Evolutionary conservation across 257 asterid species (phyloP).

Genomic region (Osmanthus fragrans): DNA sequence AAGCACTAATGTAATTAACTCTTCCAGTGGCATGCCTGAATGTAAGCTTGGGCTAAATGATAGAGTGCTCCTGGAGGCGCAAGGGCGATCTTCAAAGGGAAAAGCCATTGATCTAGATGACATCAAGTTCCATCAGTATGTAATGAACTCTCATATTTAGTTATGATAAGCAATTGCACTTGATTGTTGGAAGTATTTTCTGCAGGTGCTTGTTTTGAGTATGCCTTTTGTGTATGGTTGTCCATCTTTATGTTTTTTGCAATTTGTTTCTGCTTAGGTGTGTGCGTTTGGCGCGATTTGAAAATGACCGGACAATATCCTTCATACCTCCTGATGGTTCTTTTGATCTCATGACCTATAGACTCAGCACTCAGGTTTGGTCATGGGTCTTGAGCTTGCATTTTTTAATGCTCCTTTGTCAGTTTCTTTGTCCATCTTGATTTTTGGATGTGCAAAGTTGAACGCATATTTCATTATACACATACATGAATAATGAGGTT

Average conservation of each 20-base stretch:
- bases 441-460: not conserved
- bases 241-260: not conserved
- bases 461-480: not conserved
- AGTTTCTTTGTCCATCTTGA: not conserved
- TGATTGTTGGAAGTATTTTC: not conserved
- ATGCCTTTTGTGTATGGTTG: not conserved
- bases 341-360: slow-evolving; percentile 61
- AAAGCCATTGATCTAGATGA: slow-evolving; percentile 59
- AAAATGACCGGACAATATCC: slow-evolving; percentile 53
- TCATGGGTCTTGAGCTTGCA: slow-evolving; percentile 6
- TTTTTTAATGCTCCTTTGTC: not conserved
- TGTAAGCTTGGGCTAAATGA: slow-evolving; percentile 58
- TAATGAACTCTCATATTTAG: not conserved
- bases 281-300: slow-evolving; percentile 59
- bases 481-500: not conserved
- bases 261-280: slow-evolving; percentile 34
- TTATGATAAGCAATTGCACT: not conserved
- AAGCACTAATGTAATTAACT: not conserved
- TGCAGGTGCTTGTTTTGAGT: not conserved
- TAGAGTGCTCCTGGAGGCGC: slow-evolving; percentile 51
- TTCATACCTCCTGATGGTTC: slow-evolving; percentile 63
- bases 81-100: slow-evolving; percentile 50
- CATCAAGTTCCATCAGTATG: slow-evolving; percentile 57
- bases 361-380: slow-evolving; percentile 52
- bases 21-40: slow-evolving; percentile 51